Percentiles rank a stretch among this genome's conserved stretches.
Evolutionary conservation across 2,329 filamentous ascomycete genomes (phyloP).

Genomic region (Hortaea sp.): DNA sequence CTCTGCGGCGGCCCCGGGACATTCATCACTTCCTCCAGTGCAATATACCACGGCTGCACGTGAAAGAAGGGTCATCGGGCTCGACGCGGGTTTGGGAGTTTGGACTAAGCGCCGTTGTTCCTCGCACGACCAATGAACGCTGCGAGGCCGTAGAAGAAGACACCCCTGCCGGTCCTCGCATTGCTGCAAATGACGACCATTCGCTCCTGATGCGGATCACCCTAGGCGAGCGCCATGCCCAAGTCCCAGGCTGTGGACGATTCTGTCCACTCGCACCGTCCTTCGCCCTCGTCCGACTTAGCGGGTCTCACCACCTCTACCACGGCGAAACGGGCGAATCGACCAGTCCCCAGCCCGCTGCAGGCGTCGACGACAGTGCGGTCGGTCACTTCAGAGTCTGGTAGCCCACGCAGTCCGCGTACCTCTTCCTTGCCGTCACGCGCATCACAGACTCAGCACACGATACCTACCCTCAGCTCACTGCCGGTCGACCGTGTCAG

Average conservation of each 20-base stretch:
- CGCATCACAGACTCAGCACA: slow-evolving; percentile 1
- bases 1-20: too few relatives aligned
- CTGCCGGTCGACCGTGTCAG: slow-evolving; percentile 7
- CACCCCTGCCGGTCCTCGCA: background rate
- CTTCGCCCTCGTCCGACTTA: background rate
- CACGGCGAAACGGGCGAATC: background rate
- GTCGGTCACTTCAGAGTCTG: background rate
- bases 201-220: background rate
- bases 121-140: background rate
- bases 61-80: too few relatives aligned
- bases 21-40: too few relatives aligned
- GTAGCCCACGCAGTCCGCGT: background rate
- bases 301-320: background rate
- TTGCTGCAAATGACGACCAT: background rate
- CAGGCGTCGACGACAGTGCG: slow-evolving; percentile 4
- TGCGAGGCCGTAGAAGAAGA: background rate
- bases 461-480: background rate
- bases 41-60: too few relatives aligned
- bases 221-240: background rate
- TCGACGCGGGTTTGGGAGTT: too few relatives aligned
- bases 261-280: background rate
- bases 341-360: slow-evolving; percentile 5
- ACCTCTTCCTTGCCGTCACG: background rate
- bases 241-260: background rate
- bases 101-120: background rate